These are phyloP conservation scores for Rosa lucieae DNA, from an alignment of 306 rosid genomes.

Conservation along the genomic window DNA sequence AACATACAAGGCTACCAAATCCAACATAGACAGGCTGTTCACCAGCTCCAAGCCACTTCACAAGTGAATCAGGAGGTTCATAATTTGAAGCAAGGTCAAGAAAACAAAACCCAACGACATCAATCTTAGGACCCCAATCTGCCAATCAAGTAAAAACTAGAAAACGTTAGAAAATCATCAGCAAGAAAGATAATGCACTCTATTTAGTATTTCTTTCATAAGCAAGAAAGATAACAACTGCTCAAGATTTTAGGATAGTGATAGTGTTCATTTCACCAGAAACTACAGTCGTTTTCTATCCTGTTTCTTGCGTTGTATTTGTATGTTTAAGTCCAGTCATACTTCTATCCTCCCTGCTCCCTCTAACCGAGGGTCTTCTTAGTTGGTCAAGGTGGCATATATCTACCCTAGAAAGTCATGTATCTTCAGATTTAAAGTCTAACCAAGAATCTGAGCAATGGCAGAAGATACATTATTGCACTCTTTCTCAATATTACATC, in stretches of 20 bases:
- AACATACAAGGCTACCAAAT: constrained; percentile 97
- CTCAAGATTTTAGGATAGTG: background rate
- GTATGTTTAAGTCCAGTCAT: background rate
- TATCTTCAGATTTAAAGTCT: background rate
- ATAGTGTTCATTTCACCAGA: background rate
- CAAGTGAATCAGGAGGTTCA: constrained; percentile 69
- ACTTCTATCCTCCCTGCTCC: background rate
- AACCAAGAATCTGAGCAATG: background rate
- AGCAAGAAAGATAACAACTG: background rate
- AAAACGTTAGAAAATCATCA: background rate
- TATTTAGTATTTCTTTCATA: background rate
- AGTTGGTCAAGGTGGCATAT: constrained; percentile 6
- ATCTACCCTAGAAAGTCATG: background rate
- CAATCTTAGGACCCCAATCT: constrained; percentile 94
- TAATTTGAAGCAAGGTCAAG: constrained; percentile 92
- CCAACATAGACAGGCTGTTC: constrained; percentile 76
- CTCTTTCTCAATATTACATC: background rate
- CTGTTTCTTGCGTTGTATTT: background rate
- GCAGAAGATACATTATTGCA: background rate
- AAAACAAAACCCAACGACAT: constrained; percentile 96
- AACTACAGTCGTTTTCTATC: background rate
- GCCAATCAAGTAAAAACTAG: constrained; percentile 40
- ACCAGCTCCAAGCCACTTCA: constrained; percentile 80
- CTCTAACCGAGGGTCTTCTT: background rate
- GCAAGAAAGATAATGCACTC: background rate